These are phyloP conservation scores for Penicillium atrosanguineum DNA, from an alignment of 495 filamentous ascomycete species.

Conservation along the genomic window DNA sequence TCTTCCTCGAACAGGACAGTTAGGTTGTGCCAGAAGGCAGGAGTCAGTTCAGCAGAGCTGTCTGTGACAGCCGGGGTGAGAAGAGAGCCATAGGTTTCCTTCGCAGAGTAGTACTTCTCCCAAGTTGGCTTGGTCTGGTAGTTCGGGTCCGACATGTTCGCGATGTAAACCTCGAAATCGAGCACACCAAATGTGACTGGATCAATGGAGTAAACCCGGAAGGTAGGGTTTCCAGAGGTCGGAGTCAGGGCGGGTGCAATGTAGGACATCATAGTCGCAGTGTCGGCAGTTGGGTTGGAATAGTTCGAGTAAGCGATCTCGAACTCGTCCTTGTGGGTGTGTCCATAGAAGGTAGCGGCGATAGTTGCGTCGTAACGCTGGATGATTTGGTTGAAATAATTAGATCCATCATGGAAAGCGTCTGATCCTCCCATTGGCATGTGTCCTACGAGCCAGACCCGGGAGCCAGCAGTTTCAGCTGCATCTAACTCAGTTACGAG, in stretches of 20 bases:
- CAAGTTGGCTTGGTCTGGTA: constrained; percentile 46
- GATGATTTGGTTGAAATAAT: constrained; percentile 54
- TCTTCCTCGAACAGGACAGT: constrained; percentile 39
- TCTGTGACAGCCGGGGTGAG: constrained; percentile 39
- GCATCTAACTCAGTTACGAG: constrained; percentile 49
- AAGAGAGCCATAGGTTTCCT: constrained; percentile 48
- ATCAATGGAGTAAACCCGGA: constrained; percentile 54
- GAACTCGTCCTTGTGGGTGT: constrained; percentile 57
- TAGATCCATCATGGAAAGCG: constrained; percentile 48
- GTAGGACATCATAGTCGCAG: constrained; percentile 47
- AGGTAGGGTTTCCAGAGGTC: constrained; percentile 49
- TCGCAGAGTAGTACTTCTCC: constrained; percentile 53
- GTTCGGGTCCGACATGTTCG: constrained; percentile 43
- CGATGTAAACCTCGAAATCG: constrained; percentile 49
- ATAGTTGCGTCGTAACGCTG: constrained; percentile 50
- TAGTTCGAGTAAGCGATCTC: constrained; percentile 51
- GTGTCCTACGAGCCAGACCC: constrained; percentile 53
- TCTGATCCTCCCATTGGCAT: constrained; percentile 47
- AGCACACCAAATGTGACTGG: constrained; percentile 52
- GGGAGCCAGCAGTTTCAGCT: constrained; percentile 48
- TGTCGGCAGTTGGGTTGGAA: constrained; percentile 24
- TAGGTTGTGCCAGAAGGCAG: constrained; percentile 58
- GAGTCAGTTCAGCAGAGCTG: constrained; percentile 42
- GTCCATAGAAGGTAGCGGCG: constrained; percentile 53
- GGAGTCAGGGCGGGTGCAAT: constrained; percentile 53